Conservation (phyloP, 2,329 filamentous ascomycete genomes). For the Clarireedia paspali region DNA sequence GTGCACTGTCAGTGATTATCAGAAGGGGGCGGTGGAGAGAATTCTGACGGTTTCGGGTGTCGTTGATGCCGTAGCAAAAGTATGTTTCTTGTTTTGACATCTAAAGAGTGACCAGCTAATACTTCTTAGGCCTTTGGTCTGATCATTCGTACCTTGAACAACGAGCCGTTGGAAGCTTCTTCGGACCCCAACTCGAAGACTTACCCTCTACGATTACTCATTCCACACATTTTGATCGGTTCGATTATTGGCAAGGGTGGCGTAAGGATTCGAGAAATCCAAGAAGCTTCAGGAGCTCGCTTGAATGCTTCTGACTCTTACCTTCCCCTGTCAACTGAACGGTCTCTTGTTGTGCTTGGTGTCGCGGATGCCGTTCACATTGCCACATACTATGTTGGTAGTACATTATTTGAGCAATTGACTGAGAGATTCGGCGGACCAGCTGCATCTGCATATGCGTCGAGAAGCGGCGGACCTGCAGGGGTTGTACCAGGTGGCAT, state of each 20-base stretch:
- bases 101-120: background rate
- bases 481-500: conserved; percentile 93
- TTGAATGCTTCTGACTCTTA: conserved; percentile 95
- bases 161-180: conserved; percentile 80
- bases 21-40: conserved; percentile 92
- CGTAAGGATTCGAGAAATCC: conserved; percentile 93
- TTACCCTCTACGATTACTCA: conserved; percentile 88
- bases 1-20: conserved; percentile 98
- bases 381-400: conserved; percentile 96
- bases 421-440: conserved; percentile 95
- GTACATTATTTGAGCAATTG: conserved; percentile 94
- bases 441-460: conserved; percentile 94
- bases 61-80: conserved; percentile 95
- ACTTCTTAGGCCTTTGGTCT: conserved; percentile 78
- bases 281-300: conserved; percentile 92
- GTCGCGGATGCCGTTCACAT: conserved; percentile 98
- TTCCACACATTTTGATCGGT: conserved; percentile 94
- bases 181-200: conserved; percentile 95
- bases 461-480: conserved; percentile 84
- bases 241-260: conserved; percentile 98
- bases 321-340: conserved; percentile 88
- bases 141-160: conserved; percentile 97
- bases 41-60: conserved; percentile 95
- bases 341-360: conserved; percentile 95
- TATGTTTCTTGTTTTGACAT: conserved; percentile 35